Conservation (phyloP, 2,329 filamentous ascomycete genomes). For the Fonsecaea pedrosoi region DNA sequence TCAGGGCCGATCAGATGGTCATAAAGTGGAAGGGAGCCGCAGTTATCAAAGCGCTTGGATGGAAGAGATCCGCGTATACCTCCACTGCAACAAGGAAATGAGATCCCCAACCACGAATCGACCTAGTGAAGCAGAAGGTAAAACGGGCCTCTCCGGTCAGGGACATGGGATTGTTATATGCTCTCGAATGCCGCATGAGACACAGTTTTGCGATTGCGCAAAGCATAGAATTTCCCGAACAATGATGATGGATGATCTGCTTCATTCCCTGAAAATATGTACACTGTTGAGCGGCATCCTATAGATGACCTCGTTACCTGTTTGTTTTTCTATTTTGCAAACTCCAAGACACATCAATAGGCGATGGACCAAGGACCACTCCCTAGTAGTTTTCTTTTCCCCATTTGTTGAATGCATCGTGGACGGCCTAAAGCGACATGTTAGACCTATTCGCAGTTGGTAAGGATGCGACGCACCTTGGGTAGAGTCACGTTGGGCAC, state of each 20-base stretch:
- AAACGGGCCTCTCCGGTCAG: neutral
- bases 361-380: neutral
- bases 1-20: too few species aligned
- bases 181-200: neutral
- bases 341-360: conserved; percentile 6
- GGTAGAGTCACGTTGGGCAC: conserved; percentile 92
- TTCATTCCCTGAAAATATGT: conserved; percentile 21
- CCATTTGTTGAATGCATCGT: conserved; percentile 99
- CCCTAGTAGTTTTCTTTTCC: conserved; percentile 89
- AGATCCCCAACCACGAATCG: neutral
- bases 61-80: neutral
- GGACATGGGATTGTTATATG: neutral
- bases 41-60: neutral
- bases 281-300: conserved; percentile 8
- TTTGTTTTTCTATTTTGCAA: conserved; percentile 17
- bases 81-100: neutral
- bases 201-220: neutral
- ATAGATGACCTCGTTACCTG: neutral
- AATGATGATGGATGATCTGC: conserved; percentile 14
- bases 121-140: too few species aligned
- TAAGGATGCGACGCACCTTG: conserved; percentile 65
- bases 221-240: neutral
- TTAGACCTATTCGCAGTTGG: conserved; percentile 8
- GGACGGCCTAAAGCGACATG: conserved; percentile 68
- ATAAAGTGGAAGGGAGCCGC: neutral